Conservation (phyloP, 2,329 filamentous ascomycete species). For the Colletotrichum incanum region DNA sequence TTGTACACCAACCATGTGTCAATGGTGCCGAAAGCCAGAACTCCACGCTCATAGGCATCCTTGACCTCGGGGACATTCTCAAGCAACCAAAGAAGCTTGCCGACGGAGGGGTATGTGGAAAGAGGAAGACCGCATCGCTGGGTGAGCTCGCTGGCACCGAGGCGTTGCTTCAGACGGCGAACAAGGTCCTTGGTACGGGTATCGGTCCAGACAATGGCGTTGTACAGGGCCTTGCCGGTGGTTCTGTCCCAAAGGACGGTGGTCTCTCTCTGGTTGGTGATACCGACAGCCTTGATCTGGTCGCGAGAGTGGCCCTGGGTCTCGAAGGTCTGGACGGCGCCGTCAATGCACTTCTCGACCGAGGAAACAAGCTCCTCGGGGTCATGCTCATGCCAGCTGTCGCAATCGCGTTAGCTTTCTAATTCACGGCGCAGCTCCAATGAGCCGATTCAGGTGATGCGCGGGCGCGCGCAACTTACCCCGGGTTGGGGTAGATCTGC, state of each 20-base stretch:
- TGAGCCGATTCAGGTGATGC: not conserved
- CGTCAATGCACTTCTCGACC: conserved; percentile 83
- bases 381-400: conserved; percentile 89
- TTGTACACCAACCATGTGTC: conserved; percentile 88
- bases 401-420: conserved; percentile 17
- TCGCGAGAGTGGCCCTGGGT: conserved; percentile 75
- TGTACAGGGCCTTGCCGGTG: conserved; percentile 83
- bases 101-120: conserved; percentile 85
- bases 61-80: conserved; percentile 77
- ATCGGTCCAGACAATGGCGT: conserved; percentile 89
- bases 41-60: conserved; percentile 79
- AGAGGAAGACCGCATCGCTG: conserved; percentile 82
- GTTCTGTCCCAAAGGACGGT: conserved; percentile 84
- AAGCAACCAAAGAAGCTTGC: conserved; percentile 85
- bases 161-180: conserved; percentile 77
- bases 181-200: conserved; percentile 82
- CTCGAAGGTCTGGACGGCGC: conserved; percentile 78
- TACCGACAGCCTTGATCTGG: conserved; percentile 82
- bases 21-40: conserved; percentile 84
- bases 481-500: conserved; percentile 82
- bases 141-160: conserved; percentile 77
- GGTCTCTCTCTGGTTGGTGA: conserved; percentile 89
- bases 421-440: not conserved
- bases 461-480: conserved; percentile 64
- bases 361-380: conserved; percentile 81